A percentile compares a stretch with the other conserved stretches of the same genome.
Evolutionary conservation across 2,329 filamentous ascomycete species (phyloP).

Genomic region (Biscogniauxia mediterranea): DNA sequence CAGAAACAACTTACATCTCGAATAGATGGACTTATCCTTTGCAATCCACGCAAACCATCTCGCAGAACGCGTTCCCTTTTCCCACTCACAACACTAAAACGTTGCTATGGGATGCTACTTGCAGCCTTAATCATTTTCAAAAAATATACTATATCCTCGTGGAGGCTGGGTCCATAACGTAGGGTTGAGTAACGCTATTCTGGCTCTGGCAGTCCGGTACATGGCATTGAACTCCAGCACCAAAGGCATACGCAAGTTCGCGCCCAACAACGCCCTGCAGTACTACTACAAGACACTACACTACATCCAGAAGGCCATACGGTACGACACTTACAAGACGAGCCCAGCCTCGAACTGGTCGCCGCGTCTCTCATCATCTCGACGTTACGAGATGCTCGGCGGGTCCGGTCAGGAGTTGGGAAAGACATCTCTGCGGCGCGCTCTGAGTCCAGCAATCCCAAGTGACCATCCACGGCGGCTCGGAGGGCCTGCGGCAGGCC

Average conservation of each 20-base stretch:
- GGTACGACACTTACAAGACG: constrained; percentile 49
- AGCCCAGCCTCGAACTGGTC: constrained; percentile 56
- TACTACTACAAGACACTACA: constrained; percentile 64
- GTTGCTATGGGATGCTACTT: too few species aligned
- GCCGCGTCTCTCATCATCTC: constrained; percentile 59
- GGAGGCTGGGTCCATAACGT: constrained; percentile 43
- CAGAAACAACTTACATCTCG: not conserved
- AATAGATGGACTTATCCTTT: constrained; percentile 34
- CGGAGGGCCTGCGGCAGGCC: constrained; percentile 53
- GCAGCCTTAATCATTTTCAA: too few species aligned
- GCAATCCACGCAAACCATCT: constrained; percentile 32
- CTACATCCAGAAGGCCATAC: constrained; percentile 59
- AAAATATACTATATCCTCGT: too few species aligned
- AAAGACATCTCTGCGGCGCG: constrained; percentile 61
- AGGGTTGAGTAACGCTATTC: constrained; percentile 56
- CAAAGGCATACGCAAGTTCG: constrained; percentile 31
- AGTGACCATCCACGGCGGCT: constrained; percentile 59
- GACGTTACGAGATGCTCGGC: constrained; percentile 66
- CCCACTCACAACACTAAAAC: too few species aligned
- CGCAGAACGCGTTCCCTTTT: constrained; percentile 19
- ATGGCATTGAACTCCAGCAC: constrained; percentile 20
- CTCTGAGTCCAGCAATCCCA: constrained; percentile 66
- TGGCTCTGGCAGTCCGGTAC: constrained; percentile 55
- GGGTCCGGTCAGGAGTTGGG: constrained; percentile 54
- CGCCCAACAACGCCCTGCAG: constrained; percentile 38